Evolutionary conservation across 129 eudicot genomes (phyloP).

Genomic region (Lactuca saligna): DNA sequence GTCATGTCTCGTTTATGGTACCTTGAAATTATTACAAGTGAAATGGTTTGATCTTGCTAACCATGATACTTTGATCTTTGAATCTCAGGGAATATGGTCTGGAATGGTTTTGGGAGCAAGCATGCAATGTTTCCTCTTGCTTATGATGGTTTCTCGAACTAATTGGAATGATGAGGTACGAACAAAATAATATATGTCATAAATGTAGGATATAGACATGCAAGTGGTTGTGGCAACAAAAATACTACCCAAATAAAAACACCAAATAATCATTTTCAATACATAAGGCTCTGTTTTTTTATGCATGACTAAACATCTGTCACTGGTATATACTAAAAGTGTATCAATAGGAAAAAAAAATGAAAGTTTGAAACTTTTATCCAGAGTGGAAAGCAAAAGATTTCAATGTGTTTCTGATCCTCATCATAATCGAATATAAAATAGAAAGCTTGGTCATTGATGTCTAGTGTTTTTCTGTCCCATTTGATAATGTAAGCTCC

Average conservation of each 20-base stretch:
- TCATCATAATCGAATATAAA: not conserved
- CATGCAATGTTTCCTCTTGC: slow-evolving; percentile 40
- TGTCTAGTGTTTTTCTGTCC: not conserved
- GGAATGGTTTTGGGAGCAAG: slow-evolving; percentile 54
- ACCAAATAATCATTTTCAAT: not conserved
- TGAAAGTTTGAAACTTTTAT: too few relatives aligned
- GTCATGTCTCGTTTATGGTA: slow-evolving; percentile 17
- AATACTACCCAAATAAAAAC: too few relatives aligned
- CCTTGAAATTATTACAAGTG: not conserved
- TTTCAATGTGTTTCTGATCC: not conserved
- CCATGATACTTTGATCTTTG: not conserved
- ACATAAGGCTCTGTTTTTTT: not conserved
- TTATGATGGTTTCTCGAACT: slow-evolving; percentile 46
- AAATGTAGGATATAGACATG: too few relatives aligned
- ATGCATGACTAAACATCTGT: too few relatives aligned
- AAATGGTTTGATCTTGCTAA: not conserved
- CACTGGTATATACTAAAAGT: too few relatives aligned
- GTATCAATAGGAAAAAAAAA: not conserved
- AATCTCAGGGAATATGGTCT: slow-evolving; percentile 54
- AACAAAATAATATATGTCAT: not conserved
- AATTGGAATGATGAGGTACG: slow-evolving; percentile 77
- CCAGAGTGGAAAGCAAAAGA: not conserved
- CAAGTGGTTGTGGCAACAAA: not conserved
- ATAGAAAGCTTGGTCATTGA: not conserved
- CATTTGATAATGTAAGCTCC: not conserved